Percentiles rank a stretch among this genome's conserved stretches.
These are phyloP conservation scores for Neurospora sp. DNA, from an alignment of 2,329 filamentous ascomycete genomes.

Conservation along the genomic window DNA sequence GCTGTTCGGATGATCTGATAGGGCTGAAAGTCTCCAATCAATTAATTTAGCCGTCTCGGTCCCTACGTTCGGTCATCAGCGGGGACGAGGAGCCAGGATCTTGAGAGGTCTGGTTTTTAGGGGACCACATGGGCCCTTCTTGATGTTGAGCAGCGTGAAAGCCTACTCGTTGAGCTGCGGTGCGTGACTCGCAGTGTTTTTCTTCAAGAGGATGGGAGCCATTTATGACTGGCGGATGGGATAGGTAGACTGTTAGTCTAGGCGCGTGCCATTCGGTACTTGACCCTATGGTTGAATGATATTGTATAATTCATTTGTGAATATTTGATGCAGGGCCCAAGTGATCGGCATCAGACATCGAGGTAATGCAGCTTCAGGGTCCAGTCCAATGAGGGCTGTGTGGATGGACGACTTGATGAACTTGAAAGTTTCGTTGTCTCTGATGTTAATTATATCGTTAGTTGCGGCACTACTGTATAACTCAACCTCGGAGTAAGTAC, in stretches of 20 bases:
- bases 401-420: neutral
- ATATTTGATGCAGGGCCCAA: neutral
- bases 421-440: neutral
- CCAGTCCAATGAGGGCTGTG: neutral
- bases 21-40: neutral
- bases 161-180: neutral
- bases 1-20: neutral
- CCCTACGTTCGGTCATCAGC: too few species aligned
- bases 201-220: neutral
- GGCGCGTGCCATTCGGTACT: neutral
- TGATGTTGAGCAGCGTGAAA: neutral
- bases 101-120: too few species aligned
- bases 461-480: neutral
- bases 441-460: neutral
- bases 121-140: neutral
- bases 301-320: neutral
- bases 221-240: neutral
- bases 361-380: neutral
- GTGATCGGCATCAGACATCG: neutral
- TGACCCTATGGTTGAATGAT: neutral
- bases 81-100: too few species aligned
- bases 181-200: neutral
- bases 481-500: neutral
- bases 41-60: neutral
- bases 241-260: neutral